These are phyloP conservation scores for Dacryopinax primogenitus DNA, from an alignment of 768 basidiomycete genomes.

Conservation along the genomic window DNA sequence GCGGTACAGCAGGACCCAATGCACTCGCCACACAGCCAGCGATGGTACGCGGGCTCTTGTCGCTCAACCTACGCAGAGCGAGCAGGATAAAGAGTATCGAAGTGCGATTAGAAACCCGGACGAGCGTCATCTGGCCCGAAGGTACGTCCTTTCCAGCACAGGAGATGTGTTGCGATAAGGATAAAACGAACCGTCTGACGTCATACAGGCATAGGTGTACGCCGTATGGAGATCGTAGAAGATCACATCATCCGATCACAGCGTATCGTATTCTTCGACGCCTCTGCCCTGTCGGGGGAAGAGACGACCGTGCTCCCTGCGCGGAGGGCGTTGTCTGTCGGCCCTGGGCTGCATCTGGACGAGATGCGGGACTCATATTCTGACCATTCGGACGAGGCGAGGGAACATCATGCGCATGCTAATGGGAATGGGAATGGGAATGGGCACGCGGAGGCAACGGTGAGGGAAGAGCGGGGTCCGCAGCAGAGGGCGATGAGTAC, in stretches of 20 bases:
- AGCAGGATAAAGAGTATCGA: constrained; percentile 78
- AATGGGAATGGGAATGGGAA: neutral
- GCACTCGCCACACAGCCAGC: constrained; percentile 39
- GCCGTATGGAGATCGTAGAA: constrained; percentile 64
- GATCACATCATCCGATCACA: constrained; percentile 62
- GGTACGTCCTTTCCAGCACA: constrained; percentile 35
- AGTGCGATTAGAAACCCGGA: constrained; percentile 59
- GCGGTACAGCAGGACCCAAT: constrained; percentile 26
- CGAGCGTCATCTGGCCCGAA: constrained; percentile 70
- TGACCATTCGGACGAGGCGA: neutral
- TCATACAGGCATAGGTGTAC: constrained; percentile 51
- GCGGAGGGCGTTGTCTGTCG: constrained; percentile 17
- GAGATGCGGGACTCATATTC: constrained; percentile 13
- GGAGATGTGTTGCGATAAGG: neutral
- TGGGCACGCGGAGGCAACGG: constrained; percentile 13
- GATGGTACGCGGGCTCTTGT: constrained; percentile 52
- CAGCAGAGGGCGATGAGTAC: neutral
- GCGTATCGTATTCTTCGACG: constrained; percentile 59
- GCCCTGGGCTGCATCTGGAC: constrained; percentile 17
- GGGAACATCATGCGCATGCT: neutral
- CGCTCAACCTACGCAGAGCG: constrained; percentile 54
- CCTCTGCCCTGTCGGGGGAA: constrained; percentile 34
- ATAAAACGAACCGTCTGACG: neutral
- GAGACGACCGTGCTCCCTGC: constrained; percentile 3
- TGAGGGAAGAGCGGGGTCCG: constrained; percentile 6